Evolutionary conservation across 495 filamentous ascomycete species (phyloP), one percentile per base, ranked within the genome.

Genomic region (Amorphotheca resinae): DNA sequence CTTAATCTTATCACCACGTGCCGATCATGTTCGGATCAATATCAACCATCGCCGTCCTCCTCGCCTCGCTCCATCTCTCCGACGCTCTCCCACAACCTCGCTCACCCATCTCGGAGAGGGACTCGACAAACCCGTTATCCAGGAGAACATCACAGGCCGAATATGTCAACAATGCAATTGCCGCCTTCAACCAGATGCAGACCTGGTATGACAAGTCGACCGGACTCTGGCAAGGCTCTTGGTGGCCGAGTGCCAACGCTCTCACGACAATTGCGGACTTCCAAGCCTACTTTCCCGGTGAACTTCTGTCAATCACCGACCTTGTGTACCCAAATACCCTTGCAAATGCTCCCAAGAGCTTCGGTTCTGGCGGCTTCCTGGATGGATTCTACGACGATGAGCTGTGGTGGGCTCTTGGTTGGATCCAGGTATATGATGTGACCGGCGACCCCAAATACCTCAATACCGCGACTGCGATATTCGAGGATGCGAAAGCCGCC

Each of bases 231-330:
- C 53, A 69, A 46, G 75, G 70, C 0, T 73, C 72, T 3, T 87
- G 82, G 82, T 87, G 82, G 82, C 80, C 84, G 57, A 71, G 68
- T 22, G 82, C 76, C 42, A 87, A 84, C 56, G 70, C 65, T 40
- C 56, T 86, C 49, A 82, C 78, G 1, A 66, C 69, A 36, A 56
- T 84, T 22, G 73, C 69, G 44, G 77, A 87, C 51, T 69, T 79
- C 49, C 74, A 76, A 17, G 44, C 61, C 9, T 45, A 43, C 14
- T 38, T 70, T n/a, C 68, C 74, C 33, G 42, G 50, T 4, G 51
- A 31, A 23, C 35, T 31, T n/a, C n/a, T 18, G 12, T 11, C 44
- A 5, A 38, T 50, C 3, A 48, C 46, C 1, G 21, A 46, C 6
- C 16, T 44, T 18, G 49, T 69, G 9, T 66, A 66, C 28, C 48